Evolutionary conservation across 176 grass and related monocot genomes (phyloP).

Genomic region (Aegilops umbellulata): DNA sequence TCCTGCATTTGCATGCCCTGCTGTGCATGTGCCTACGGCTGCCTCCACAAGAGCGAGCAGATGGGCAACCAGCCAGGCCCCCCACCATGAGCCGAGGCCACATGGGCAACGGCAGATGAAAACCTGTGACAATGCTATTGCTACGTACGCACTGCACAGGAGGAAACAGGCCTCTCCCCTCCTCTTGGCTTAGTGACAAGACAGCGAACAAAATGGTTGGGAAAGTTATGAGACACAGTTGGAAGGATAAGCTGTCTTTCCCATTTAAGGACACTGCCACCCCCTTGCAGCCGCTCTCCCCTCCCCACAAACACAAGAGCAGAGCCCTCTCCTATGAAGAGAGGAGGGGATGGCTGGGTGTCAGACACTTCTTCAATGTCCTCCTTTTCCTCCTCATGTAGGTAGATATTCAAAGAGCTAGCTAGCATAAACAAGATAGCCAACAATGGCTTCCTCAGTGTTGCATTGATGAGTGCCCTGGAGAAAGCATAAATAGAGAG

Average conservation of each 20-base stretch:
- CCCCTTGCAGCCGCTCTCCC: background rate
- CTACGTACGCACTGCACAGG: background rate
- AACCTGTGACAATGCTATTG: slow-evolving; percentile 14
- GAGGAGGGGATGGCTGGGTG: slow-evolving; percentile 35
- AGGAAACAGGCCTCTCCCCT: slow-evolving; percentile 14
- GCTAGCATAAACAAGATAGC: background rate
- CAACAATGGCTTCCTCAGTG: slow-evolving; percentile 41
- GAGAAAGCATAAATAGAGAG: slow-evolving; percentile 41
- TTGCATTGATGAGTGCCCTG: slow-evolving; percentile 45
- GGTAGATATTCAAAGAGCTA: slow-evolving; percentile 15
- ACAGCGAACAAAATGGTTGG: slow-evolving; percentile 55
- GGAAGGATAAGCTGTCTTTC: slow-evolving; percentile 51
- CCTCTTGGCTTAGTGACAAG: slow-evolving; percentile 55
- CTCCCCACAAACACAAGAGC: background rate
- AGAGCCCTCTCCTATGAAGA: slow-evolving; percentile 18
- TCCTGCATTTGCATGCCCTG: background rate
- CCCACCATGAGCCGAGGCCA: slow-evolving; percentile 25
- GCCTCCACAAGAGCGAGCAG: background rate
- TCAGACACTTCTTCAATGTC: slow-evolving; percentile 55
- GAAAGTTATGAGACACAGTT: slow-evolving; percentile 58
- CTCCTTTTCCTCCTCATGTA: slow-evolving; percentile 24
- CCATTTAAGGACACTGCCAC: slow-evolving; percentile 55
- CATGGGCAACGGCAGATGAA: slow-evolving; percentile 40
- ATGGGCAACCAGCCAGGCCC: slow-evolving; percentile 7
- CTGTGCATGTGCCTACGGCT: background rate